Evolutionary conservation across 495 filamentous ascomycete species (phyloP), one percentile per base, ranked within the genome.

Genomic region (Neurospora sp.): DNA sequence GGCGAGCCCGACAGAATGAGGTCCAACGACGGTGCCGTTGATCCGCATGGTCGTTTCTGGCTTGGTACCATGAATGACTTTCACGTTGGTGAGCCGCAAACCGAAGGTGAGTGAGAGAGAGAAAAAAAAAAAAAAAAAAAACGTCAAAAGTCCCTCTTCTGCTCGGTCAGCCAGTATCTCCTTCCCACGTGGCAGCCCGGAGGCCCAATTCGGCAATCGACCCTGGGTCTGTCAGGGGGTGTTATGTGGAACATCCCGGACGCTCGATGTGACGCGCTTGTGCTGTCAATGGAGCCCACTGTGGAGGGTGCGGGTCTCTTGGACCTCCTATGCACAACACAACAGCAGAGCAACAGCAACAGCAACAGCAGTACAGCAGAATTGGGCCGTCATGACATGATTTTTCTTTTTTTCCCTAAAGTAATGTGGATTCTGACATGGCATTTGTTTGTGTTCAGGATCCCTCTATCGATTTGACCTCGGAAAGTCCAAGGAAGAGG

Each of bases 11-110:
- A 87, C 69, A 81, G 87, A 54, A 76, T 91, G 76, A 84, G 91
- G 70, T 86, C 86, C 82, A 97, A 97, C 78, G 94, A 97, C 78
- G 94, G 94, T 46, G 90, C 89, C 8, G 89, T 92, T 71, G 94
- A 97, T 79, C 90, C 89, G 54, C 84, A 90, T 71, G 94, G 94
- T 70, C 85, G 94, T 59, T 95, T 94, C 81, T 97, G 94, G 93
- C 86, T 92, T 10, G 92, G 93, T n/a, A 87, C 89, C 44, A 97
- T 97, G 93, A 94, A 92, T 75, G 94, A 97, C 77, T 86, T 89
- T 79, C 83, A 83, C 69, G 75, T 86, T 69, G 85, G 85, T 20
- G 80, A 83, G 46, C 82, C 85, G 70, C 80, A 85, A 78, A 77
- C 84, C 69, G 88, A 90, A 83, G 89, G 89, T 87, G 73, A 78